Conservation (phyloP, 23 red algal genomes). For the Cyanidium caldarium region DNA sequence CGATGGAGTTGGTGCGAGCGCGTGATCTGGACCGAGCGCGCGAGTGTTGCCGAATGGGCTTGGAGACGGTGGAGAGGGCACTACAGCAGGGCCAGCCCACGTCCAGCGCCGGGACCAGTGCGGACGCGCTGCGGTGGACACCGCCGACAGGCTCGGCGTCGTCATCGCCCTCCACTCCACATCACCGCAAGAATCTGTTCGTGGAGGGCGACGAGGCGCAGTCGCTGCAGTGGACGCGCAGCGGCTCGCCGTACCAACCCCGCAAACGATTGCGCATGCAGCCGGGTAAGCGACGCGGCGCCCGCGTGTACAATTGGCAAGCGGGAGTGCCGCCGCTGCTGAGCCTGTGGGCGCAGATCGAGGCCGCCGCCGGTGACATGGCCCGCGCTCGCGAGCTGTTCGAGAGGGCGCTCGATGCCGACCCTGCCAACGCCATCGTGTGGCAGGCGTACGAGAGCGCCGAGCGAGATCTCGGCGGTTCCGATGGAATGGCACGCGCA, state of each 20-base stretch:
- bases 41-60: slow-evolving; percentile 1
- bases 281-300: background rate
- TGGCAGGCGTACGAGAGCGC: slow-evolving; percentile 1
- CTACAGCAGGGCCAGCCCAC: no score
- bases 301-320: background rate
- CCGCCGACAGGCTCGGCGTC: no score
- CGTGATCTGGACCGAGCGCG: slow-evolving; percentile 4
- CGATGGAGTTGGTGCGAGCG: background rate
- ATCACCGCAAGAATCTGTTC: background rate
- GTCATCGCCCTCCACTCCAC: no score
- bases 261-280: background rate
- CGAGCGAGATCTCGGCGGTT: background rate
- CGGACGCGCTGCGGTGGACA: no score
- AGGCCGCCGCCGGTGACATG: slow-evolving; percentile 21
- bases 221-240: background rate
- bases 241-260: background rate
- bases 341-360: slow-evolving; percentile 29
- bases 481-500: background rate
- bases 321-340: background rate
- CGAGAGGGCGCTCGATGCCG: slow-evolving; percentile 36
- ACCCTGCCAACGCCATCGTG: background rate
- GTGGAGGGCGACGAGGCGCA: background rate
- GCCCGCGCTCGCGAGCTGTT: slow-evolving; percentile 31
- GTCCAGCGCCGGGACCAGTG: no score
- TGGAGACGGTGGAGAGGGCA: background rate